A percentile compares a stretch with the other conserved stretches of the same genome.
Evolutionary conservation across 208 protist species (phyloP).

Genomic region (Angomonas ambiguus): DNA sequence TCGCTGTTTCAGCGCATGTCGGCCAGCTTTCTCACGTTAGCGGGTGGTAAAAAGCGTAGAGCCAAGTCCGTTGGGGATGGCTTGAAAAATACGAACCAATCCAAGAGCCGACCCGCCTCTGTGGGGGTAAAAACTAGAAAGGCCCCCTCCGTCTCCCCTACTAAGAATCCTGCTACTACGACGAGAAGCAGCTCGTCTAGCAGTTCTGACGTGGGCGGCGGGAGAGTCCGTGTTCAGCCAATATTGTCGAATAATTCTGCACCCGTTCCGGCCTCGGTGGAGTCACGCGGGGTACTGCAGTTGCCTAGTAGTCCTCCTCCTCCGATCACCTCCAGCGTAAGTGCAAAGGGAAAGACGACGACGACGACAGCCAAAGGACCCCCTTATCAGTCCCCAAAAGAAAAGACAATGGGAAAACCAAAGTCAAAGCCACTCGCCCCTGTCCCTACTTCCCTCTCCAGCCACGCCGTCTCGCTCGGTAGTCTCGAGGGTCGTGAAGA

Average conservation of each 20-base stretch:
- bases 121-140: neutral
- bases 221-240: neutral
- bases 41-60: constrained; percentile 12
- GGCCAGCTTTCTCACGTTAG: constrained; percentile 43
- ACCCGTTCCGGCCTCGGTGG: neutral
- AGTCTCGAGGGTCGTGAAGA: neutral
- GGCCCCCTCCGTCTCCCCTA: too few species aligned
- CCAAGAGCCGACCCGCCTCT: neutral
- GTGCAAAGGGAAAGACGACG: neutral
- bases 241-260: neutral
- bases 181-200: neutral
- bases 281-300: too few species aligned
- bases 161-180: neutral
- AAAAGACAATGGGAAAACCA: neutral
- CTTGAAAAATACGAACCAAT: neutral
- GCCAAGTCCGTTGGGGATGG: neutral
- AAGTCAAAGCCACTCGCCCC: constrained; percentile 10
- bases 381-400: neutral
- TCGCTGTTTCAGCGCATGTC: constrained; percentile 57
- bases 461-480: constrained; percentile 9
- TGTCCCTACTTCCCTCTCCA: constrained; percentile 7
- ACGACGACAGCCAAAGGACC: neutral
- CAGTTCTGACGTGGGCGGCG: neutral
- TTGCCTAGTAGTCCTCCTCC: too few species aligned
- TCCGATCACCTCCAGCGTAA: neutral